Evolutionary conservation across 1,284 basidiomycete genomes (phyloP), one percentile per base, ranked within the genome.

Genomic region (Lignosus rhinocerotis): DNA sequence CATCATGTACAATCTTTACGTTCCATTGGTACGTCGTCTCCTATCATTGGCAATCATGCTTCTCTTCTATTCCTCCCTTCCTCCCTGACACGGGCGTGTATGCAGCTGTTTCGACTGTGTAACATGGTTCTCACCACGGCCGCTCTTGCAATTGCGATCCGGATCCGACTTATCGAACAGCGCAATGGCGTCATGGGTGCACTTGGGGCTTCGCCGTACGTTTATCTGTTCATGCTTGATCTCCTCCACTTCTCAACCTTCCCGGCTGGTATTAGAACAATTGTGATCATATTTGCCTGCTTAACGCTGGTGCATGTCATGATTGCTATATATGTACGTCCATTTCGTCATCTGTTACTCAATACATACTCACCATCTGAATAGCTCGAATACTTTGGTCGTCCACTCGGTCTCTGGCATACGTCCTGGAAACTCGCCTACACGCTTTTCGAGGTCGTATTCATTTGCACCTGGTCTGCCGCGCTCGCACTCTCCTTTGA

Each of bases 381-480:
- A 41, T 69, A 93, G 91, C 79, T 93, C 54, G 94, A 96, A 75
- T 96, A 96, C 74, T 94, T 94, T 70, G 91, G 94, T 44, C 85
- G 90, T 36, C 94, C 94, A 3, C 80, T 96, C 43, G 94, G 94
- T 12, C 79, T 96, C 32, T 96, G 94, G 94, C 81, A 82, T 54
- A 93, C 93, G 21, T 92, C 91, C 34, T 83, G 77, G 55, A 94
- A 94, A 73, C 81, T 93, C 51, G 83, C 87, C 1, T 87, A 92
- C 68, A 93, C 92, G 6, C 81, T 93, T 44, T 80, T 84, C 47
- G 93, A 94, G 76, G 88, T 95, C 42, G 78, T 94, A 51, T 95
- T 94, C 70, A 93, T 96, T 61, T 94, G 92, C 73, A 84, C 91
- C 19, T 96, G 94, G 93, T 93, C 92, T 59, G 90, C 93, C n/a